Evolutionary conservation across 2,329 filamentous ascomycete genomes (phyloP).

Genomic region (Epichloe festucae): DNA sequence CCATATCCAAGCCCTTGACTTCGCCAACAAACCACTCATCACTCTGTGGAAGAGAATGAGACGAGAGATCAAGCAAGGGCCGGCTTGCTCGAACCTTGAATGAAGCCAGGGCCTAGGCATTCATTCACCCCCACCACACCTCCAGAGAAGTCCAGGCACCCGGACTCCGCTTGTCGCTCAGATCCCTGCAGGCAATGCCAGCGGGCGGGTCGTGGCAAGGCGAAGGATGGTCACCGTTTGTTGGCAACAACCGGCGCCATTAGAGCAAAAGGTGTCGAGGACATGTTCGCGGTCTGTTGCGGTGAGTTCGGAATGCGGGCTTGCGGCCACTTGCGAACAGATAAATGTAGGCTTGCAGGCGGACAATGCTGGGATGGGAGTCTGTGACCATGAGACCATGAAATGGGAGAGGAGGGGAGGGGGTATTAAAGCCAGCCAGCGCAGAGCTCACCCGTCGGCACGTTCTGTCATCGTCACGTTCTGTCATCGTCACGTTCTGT

Average conservation of each 20-base stretch:
- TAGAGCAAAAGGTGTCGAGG: background rate
- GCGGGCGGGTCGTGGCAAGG: slow-evolving; percentile 9
- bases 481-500: background rate
- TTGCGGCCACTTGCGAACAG: slow-evolving; percentile 1
- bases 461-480: background rate
- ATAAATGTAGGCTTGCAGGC: background rate
- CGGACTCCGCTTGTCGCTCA: slow-evolving; percentile 6
- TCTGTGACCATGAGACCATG: background rate
- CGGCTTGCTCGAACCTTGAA: background rate
- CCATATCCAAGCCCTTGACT: too few relatives aligned
- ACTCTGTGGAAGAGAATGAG: background rate
- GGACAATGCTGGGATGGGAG: background rate
- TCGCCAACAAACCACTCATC: background rate
- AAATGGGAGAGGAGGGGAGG: background rate
- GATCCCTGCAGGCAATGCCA: slow-evolving; percentile 13
- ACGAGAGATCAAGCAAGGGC: background rate
- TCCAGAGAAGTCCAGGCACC: background rate
- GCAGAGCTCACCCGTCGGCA: background rate
- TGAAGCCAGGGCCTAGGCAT: slow-evolving; percentile 3
- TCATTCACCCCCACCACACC: slow-evolving; percentile 4
- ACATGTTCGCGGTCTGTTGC: background rate
- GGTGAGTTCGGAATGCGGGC: slow-evolving; percentile 1
- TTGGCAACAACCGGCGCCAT: background rate
- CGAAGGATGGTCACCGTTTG: background rate
- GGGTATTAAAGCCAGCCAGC: too few relatives aligned